Evolutionary conservation across 805 yeast genomes (phyloP), one percentile per base, ranked within the genome.

Genomic region (Yarrowia keelungensis): DNA sequence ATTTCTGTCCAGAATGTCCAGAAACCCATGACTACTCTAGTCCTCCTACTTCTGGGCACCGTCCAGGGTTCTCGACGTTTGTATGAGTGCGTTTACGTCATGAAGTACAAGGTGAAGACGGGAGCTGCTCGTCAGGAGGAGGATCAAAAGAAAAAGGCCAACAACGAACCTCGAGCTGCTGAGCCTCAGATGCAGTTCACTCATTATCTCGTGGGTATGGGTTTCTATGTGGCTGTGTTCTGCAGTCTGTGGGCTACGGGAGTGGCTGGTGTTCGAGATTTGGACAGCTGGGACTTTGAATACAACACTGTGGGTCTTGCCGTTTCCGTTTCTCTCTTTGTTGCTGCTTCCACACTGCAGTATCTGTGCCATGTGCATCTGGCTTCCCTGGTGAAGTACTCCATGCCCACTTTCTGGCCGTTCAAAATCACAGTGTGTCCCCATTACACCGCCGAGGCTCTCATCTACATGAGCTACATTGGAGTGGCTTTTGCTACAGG

Each of bases 311-410:
- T 19, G 7, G 65, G 65, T 10, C 36, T 59, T 4, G 16, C 10
- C 2, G 12, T 15, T 38, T 15, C 56, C 22, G 14, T 62, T 2
- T 3, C 14, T 12, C 9, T 49, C 12, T 62, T 62, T 10, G 1
- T n/a, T 2, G 12, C 10, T 12, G 54, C 56, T 38, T 62, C 67
- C 5, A 12, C 10, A 0, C 39, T 38, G 2, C 67, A 62, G 14
- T 62, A 62, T 8, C 9, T 19, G n/a, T 62, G 67, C 11, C 67
- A 62, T 47, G 45, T 62, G 12, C 67, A 62, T 38, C 56, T 62
- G 8, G 9, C 56, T 11, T 22, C 47, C 3, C 36, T 62, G 32
- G 14, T 49, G 22, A 62, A 62, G 56, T 62, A 62, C 16, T 47
- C 67, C 14, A 4, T 22, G 36, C 67, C 67, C 2, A 39, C 67